Evolutionary conservation across 805 yeast species (phyloP), one percentile per base, ranked within the genome.

Genomic region (Yamadazyma olivae): DNA sequence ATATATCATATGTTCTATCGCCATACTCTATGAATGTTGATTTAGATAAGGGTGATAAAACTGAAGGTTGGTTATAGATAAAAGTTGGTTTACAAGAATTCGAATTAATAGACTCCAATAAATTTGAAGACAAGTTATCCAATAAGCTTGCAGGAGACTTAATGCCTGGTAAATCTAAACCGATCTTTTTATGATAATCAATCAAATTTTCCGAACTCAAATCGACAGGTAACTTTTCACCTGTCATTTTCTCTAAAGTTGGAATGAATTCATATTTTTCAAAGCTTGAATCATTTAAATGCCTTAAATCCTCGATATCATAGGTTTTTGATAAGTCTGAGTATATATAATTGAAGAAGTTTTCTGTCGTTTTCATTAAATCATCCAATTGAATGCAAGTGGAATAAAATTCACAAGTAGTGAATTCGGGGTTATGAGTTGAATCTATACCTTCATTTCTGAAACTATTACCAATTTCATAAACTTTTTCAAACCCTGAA

Each of bases 371-470:
- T 0, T 38, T 40, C 72, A 88, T 83, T 40, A 91, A 62, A 18
- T 84, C 84, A 0, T 75, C 73, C 45, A 93, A 61, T 7, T 74
- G 67, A 0, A 83, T 77, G 52, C 74, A 89, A 0, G 85, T 71
- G 49, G 83, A 84, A 56, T 91, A 91, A 49, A 88, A 85, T 55
- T 91, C 99, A 54, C 96, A 80, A 2, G 88, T 77, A 1, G 95
- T 82, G 55, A 90, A 91, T 53, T 91, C 99, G 0, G 96, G 95
- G 58, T 91, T 93, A 56, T 91, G 99, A 0, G 96, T 85, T 1
- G 83, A 70, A 55, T 91, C 99, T 19, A 91, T 71, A 5, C 97
- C 96, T 61, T 93, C 99, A 51, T 93, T 93, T 49, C 99, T 70
- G 58, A 90, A 93, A 30, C 72, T 80, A 35, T 75, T 72, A 0